Evolutionary conservation across 176 grass and related monocot species (phyloP), one percentile per base, ranked within the genome.

Genomic region (Eleusine coracana): DNA sequence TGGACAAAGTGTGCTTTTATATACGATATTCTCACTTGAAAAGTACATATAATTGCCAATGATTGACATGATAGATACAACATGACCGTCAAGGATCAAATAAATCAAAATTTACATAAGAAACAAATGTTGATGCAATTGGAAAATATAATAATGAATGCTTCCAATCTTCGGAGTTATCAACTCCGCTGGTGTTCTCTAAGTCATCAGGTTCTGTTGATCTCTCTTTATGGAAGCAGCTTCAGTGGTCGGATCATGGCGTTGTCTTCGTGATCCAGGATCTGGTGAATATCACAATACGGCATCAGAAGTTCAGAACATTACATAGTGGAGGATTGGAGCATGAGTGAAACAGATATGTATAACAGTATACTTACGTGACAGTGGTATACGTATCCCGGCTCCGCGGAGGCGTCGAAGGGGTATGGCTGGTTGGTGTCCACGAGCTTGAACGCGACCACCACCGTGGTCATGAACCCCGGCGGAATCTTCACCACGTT

Each of bases 191-290:
- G 6, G 20, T 3, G n/a, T 6, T 10, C 27, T 44, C 61, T 6
- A 25, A 70, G 44, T 34, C 37, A 10, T 27, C 23, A 23, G 36
- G 40, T 21, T 25, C 8, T 60, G 75, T 18, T 34, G 34, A 21
- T 49, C 37, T 49, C 37, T 44, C 31, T 44, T 84, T 49, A 84
- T 1, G 73, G 37, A 46, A 84, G 82, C 82, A 76, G 63, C 71
- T 90, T 95, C 5, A 95, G 71, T 5, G 93, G 93, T n/a, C 90
- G 68, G 85, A 92, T 95, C 90, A 95, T 92, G 36, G 84, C 90
- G 77, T 95, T 95, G 81, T 95, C 93, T 82, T 95, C 90, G 68
- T 95, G 93, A 78, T 95, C 93, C 79, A 95, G 83, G 58, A 95
- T 95, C 93, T 92, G 79, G 12, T 50, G 40, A 79, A 21, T 0